Evolutionary conservation across 2,329 filamentous ascomycete genomes (phyloP), one percentile per base, ranked within the genome.

Genomic region (Alternaria triticimaculans): DNA sequence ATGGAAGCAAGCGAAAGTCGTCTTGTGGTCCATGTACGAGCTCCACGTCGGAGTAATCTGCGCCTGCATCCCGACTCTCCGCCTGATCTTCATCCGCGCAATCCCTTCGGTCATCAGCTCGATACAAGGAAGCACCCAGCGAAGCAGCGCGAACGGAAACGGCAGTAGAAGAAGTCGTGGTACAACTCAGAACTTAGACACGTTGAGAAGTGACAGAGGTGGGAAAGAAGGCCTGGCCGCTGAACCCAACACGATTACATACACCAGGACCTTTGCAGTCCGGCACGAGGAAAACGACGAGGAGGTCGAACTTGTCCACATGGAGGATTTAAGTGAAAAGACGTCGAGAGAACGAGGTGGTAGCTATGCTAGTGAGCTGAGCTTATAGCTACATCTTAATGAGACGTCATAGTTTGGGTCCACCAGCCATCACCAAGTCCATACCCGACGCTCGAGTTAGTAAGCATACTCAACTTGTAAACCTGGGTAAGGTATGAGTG

Each of bases 11-110:
- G 33, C 56, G 7, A 60, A 61, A 20, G 48, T 65, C 4, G 63
- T 59, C 21, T 18, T 63, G 15, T 72, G 69, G 69, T 70, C 67
- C 2, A 63, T 58, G 12, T 58, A 70, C 54, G 69, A 72, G 45
- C 61, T 65, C 18, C 65, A 64, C 14, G 61, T 70, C 18, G 71
- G 69, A 26, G 78, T 82, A 49, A 75, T 82, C 12, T 82, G 81
- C 62, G 78, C 77, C n/a, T 81, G 81, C 67, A 78, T 83, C 72
- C 81, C 81, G 0, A 70, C 73, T 23, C 60, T 81, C 15, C 76
- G 78, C n/a, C 69, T 76, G 4, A 65, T 81, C 4, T 64, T 81
- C 12, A 70, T 75, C 30, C 74, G 72, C 18, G 44, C 76, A 18
- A 75, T 74, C 18, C 80, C 80, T 7, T 62, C 58, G 6, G 20